Evolutionary conservation across 345 rosid genomes (phyloP), one percentile per base, ranked within the genome.

Genomic region (Iberis pinnata): DNA sequence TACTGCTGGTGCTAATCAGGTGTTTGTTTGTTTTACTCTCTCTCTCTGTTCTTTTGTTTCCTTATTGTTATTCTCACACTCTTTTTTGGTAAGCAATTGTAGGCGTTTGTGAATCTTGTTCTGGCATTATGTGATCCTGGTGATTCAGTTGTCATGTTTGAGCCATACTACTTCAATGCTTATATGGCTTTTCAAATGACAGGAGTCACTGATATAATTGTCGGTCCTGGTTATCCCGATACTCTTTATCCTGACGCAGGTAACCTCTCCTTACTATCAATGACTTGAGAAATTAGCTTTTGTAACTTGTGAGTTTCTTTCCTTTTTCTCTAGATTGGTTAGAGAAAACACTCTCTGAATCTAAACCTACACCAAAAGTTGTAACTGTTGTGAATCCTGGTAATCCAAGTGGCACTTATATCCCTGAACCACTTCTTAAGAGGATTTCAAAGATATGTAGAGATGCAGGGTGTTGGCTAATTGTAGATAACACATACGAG

Each of bases 151-250:
- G 82, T 92, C 42, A 83, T 92, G 96, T 92, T 92, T 78, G 81
- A 88, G 57, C 98, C 98, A 12, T 92, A 88, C 75, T 92, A 92
- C 76, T 92, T 92, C 79, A 92, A 92, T 52, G 75, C 98, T 29
- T 92, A 88, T 71, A 92, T 85, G 97, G 77, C 95, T 44, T 88
- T 92, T 82, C 98, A 92, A 76, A 92, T 92, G 96, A 92, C 96
- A 5, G 96, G 96, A 2, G 63, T 92, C 70, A 88, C 95, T 56
- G 51, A 88, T 44, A 92, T 92, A 40, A 26, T 88, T 37, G 93
- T 92, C 39, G 96, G 96, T 56, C 95, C 96, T 73, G 75, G 83
- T 53, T 18, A 65, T 63, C 76, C 88, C 2, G 39, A 69, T 47
- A 92, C 84, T 9, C 93, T 85, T 67, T 54, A 85, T 71, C 98